A percentile compares a stretch with the other conserved stretches of the same genome.
phyloP scores from a whole-genome alignment of 495 filamentous ascomycete species.

The Talaromyces ruber region DNA sequence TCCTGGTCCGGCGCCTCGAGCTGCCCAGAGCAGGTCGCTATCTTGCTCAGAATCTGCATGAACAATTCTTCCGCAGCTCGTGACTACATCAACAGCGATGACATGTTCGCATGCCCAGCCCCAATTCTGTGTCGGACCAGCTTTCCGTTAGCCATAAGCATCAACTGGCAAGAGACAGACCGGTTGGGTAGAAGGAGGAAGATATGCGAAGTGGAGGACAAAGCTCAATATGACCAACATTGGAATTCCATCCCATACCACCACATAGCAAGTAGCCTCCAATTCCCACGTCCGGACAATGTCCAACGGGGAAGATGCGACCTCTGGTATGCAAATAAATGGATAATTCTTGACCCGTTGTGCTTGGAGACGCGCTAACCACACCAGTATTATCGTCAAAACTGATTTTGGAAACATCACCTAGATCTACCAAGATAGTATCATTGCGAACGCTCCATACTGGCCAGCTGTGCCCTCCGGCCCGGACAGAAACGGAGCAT shows the following conservation, averaged over 20 bases:
- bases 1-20: conserved; percentile 42
- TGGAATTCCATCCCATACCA: conserved; percentile 49
- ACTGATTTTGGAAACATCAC: conserved; percentile 20
- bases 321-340: conserved; percentile 20
- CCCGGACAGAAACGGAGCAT: conserved; percentile 38
- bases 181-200: neutral
- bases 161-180: neutral
- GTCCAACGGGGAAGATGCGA: conserved; percentile 41
- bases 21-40: conserved; percentile 40
- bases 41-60: conserved; percentile 32
- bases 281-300: conserved; percentile 49
- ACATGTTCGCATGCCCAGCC: conserved; percentile 47
- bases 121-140: conserved; percentile 29
- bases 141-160: neutral
- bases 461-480: conserved; percentile 47
- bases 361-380: conserved; percentile 32
- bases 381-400: conserved; percentile 24
- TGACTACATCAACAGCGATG: conserved; percentile 39
- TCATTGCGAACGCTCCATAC: conserved; percentile 43
- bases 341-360: conserved; percentile 36
- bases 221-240: conserved; percentile 13
- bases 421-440: conserved; percentile 43
- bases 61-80: conserved; percentile 28
- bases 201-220: neutral
- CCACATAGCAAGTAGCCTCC: conserved; percentile 48